Conservation (phyloP, 805 yeast genomes). For the Cyberlindnera meyerae region DNA sequence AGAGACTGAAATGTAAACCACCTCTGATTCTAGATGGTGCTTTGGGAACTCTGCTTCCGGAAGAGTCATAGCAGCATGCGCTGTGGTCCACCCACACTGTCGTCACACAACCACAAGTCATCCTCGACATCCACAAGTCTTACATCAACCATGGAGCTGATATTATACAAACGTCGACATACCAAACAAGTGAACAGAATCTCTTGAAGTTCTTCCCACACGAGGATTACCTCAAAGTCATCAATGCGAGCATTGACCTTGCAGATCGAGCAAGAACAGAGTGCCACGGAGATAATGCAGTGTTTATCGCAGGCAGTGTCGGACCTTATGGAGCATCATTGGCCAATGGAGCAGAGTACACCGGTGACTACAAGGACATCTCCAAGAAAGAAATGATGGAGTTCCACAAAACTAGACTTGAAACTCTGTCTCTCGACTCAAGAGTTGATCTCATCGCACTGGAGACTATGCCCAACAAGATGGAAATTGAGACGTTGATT, state of each 20-base stretch:
- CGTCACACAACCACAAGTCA: conserved; percentile 36
- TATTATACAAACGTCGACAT: conserved; percentile 48
- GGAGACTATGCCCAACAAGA: conserved; percentile 66
- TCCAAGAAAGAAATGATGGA: conserved; percentile 32
- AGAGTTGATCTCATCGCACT: conserved; percentile 54
- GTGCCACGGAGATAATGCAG: neutral
- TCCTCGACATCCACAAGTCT: conserved; percentile 43
- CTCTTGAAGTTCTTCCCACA: conserved; percentile 32
- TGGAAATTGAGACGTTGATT: conserved; percentile 50
- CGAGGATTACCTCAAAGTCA: conserved; percentile 3
- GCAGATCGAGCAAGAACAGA: conserved; percentile 10
- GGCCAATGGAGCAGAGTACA: conserved; percentile 67
- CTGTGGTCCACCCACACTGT: conserved; percentile 61
- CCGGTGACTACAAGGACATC: conserved; percentile 54
- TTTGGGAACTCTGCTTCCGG: conserved; percentile 20
- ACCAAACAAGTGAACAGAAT: conserved; percentile 39
- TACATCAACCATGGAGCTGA: conserved; percentile 54
- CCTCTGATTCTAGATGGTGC: conserved; percentile 24
- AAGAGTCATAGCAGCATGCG: conserved; percentile 22
- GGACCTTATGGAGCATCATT: conserved; percentile 77
- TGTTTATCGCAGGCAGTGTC: conserved; percentile 52
- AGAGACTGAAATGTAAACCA: conserved; percentile 2
- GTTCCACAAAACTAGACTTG: conserved; percentile 48
- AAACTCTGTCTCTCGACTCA: conserved; percentile 33
- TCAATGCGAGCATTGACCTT: conserved; percentile 15